These are phyloP conservation scores for Monilinia fructigena DNA, from an alignment of 2,329 filamentous ascomycete genomes.

Conservation along the genomic window DNA sequence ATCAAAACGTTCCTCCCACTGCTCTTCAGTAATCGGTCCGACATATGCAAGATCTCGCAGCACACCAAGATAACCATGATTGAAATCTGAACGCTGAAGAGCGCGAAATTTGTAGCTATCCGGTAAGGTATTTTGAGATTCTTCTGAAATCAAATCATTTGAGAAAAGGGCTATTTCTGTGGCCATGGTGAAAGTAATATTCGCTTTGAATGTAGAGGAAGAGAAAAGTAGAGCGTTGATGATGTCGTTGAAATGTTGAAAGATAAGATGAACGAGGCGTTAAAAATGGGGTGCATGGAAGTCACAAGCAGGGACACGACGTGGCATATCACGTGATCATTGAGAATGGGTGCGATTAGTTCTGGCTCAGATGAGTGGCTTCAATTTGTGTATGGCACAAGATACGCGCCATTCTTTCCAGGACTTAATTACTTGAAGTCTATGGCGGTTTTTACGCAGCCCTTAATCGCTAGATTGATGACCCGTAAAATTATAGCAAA, in stretches of 20 bases:
- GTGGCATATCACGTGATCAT: conserved; percentile 5
- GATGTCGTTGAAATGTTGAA: background rate
- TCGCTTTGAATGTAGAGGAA: background rate
- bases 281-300: conserved; percentile 14
- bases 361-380: background rate
- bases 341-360: background rate
- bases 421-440: background rate
- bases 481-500: background rate
- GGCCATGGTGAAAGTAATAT: background rate
- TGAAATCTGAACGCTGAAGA: conserved; percentile 19
- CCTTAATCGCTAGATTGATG: no score
- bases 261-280: background rate
- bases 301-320: conserved; percentile 5
- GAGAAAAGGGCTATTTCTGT: conserved; percentile 13
- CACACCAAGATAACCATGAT: conserved; percentile 16
- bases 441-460: no score
- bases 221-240: background rate
- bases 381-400: background rate
- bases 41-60: conserved; percentile 47
- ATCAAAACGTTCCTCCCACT: conserved; percentile 75
- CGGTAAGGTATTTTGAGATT: conserved; percentile 12
- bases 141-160: conserved; percentile 10
- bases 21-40: conserved; percentile 72
- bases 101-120: conserved; percentile 20
- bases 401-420: background rate